Evolutionary conservation across 2,329 filamentous ascomycete species (phyloP).

Genomic region (Hypoxylon rubiginosum): DNA sequence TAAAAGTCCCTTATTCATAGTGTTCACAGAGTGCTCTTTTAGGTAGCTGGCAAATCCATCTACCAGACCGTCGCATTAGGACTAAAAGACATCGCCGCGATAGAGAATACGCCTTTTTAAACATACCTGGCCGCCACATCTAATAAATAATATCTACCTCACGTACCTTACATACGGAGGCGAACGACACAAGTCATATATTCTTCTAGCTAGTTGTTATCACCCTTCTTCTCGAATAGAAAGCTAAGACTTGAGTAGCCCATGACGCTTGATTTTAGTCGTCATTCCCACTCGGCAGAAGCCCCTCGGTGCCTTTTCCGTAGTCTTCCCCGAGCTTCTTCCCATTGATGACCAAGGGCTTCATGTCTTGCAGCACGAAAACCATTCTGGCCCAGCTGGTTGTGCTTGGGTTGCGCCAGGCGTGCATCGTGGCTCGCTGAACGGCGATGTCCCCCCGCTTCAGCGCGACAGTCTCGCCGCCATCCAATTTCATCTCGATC

Average conservation of each 20-base stretch:
- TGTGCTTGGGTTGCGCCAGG: constrained; percentile 63
- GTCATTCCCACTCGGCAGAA: constrained; percentile 48
- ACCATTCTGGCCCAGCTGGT: constrained; percentile 63
- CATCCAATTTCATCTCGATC: constrained; percentile 65
- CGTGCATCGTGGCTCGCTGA: constrained; percentile 68
- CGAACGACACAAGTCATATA: not conserved
- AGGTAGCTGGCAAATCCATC: too few species aligned
- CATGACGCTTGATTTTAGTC: constrained; percentile 1
- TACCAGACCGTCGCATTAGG: too few species aligned
- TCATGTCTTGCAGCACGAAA: constrained; percentile 56
- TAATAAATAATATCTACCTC: too few species aligned
- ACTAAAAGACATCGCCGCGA: too few species aligned
- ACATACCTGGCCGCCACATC: too few species aligned
- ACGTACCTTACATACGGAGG: not conserved
- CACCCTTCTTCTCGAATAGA: not conserved
- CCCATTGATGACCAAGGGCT: constrained; percentile 47
- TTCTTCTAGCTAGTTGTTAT: not conserved
- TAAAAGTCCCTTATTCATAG: too few species aligned
- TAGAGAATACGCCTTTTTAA: too few species aligned
- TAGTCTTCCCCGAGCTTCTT: constrained; percentile 49
- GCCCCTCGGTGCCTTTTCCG: constrained; percentile 44
- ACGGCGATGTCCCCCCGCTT: constrained; percentile 67
- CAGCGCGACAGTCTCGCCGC: constrained; percentile 62
- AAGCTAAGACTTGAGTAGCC: not conserved
- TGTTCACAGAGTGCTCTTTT: too few species aligned